These are phyloP conservation scores for Tuber melanosporum DNA, from an alignment of 495 filamentous ascomycete genomes.

Conservation along the genomic window DNA sequence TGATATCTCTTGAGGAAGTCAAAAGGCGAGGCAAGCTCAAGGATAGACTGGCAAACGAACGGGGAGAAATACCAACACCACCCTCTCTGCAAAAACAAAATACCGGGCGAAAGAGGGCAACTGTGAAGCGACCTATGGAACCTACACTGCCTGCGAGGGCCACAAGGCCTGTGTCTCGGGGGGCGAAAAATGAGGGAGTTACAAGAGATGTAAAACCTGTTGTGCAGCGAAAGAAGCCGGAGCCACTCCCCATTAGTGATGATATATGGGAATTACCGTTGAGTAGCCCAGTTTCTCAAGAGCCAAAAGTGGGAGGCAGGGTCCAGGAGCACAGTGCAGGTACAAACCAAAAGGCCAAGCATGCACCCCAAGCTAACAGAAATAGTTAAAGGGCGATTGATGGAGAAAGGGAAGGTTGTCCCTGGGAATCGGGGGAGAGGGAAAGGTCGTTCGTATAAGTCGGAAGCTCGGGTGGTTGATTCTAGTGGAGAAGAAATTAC, in stretches of 20 bases:
- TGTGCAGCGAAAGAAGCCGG: background rate
- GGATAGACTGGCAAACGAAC: background rate
- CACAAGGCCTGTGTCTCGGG: background rate
- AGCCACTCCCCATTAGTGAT: background rate
- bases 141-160: background rate
- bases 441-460: background rate
- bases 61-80: background rate
- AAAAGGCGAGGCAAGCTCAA: background rate
- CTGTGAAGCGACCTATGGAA: background rate
- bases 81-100: background rate
- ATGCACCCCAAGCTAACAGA: background rate
- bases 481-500: background rate
- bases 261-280: conserved; percentile 1
- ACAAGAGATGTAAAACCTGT: background rate
- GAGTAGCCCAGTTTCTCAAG: background rate
- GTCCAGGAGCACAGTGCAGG: background rate
- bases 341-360: background rate
- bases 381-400: background rate
- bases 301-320: background rate
- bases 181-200: background rate
- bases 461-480: background rate
- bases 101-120: background rate
- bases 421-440: background rate
- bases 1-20: background rate
- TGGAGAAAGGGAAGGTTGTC: background rate